Evolutionary conservation across 2,329 filamentous ascomycete genomes (phyloP).

Genomic region (Penicillium brevicompactum): DNA sequence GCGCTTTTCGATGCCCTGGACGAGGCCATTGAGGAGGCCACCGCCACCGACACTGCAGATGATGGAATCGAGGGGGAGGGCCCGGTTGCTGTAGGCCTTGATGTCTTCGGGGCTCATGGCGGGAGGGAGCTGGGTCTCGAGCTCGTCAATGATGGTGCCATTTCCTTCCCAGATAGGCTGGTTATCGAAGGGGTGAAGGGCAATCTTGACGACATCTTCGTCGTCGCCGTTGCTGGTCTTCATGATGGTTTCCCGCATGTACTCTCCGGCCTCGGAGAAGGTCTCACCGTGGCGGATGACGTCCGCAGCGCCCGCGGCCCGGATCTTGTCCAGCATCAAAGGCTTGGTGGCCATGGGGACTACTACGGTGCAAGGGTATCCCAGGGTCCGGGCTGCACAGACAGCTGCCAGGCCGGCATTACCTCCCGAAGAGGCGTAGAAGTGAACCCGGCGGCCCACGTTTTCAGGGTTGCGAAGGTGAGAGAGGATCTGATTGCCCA

Average conservation of each 20-base stretch:
- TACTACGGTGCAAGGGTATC: conserved; percentile 71
- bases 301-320: conserved; percentile 63
- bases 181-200: conserved; percentile 49
- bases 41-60: conserved; percentile 81
- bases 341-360: conserved; percentile 67
- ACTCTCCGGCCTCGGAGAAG: conserved; percentile 70
- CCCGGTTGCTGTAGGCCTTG: conserved; percentile 27
- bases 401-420: conserved; percentile 85
- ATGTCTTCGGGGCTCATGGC: conserved; percentile 35
- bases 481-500: conserved; percentile 70
- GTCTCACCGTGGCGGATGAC: conserved; percentile 69
- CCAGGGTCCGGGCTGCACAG: conserved; percentile 66
- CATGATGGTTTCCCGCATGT: conserved; percentile 59
- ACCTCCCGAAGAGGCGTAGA: conserved; percentile 79
- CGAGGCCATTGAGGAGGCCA: conserved; percentile 75
- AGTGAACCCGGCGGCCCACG: conserved; percentile 58
- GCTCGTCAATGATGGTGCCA: conserved; percentile 48
- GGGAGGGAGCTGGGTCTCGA: conserved; percentile 43
- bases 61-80: conserved; percentile 63
- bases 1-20: conserved; percentile 64
- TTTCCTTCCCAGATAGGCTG: conserved; percentile 50
- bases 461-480: conserved; percentile 46
- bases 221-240: conserved; percentile 27
- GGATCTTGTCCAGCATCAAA: conserved; percentile 72
- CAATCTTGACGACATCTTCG: conserved; percentile 41